A percentile compares a stretch with the other conserved stretches of the same genome.
Conservation (phyloP, 2,329 filamentous ascomycete species). For the Uncinocarpus reesii region DNA sequence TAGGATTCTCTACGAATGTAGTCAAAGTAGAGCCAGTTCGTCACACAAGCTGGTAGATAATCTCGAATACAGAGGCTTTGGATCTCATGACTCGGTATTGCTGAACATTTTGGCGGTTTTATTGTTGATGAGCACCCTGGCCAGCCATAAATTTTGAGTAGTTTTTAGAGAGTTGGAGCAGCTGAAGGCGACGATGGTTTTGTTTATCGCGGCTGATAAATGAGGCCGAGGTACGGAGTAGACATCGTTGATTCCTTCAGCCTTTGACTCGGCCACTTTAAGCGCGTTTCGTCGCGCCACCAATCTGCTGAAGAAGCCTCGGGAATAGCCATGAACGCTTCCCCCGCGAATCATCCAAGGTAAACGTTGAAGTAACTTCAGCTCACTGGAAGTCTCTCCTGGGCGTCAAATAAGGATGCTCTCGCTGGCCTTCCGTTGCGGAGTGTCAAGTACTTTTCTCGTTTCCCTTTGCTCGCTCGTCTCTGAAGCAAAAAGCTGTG, state of each 20-base stretch:
- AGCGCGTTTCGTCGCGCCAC: too few relatives aligned
- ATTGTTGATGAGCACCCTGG: too few relatives aligned
- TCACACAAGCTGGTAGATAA: too few relatives aligned
- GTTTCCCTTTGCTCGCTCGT: neutral
- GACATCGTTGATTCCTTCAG: neutral
- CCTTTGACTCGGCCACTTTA: too few relatives aligned
- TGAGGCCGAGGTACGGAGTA: neutral
- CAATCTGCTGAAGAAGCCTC: neutral
- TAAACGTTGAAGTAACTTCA: neutral
- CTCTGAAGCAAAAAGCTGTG: neutral
- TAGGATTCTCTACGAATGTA: too few relatives aligned
- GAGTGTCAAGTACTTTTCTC: neutral
- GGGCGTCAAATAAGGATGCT: conserved; percentile 1
- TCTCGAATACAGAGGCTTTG: too few relatives aligned
- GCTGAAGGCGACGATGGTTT: neutral
- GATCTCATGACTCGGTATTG: too few relatives aligned
- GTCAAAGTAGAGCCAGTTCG: too few relatives aligned
- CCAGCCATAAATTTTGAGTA: too few relatives aligned
- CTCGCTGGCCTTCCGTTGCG: neutral
- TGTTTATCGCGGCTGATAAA: too few relatives aligned
- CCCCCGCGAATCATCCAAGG: conserved; percentile 7
- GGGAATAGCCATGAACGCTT: neutral
- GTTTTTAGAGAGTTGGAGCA: too few relatives aligned
- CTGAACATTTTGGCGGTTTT: too few relatives aligned
- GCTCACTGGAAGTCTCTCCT: neutral